phyloP scores from a whole-genome alignment of 345 rosid species.

The Sapria himalayana region DNA sequence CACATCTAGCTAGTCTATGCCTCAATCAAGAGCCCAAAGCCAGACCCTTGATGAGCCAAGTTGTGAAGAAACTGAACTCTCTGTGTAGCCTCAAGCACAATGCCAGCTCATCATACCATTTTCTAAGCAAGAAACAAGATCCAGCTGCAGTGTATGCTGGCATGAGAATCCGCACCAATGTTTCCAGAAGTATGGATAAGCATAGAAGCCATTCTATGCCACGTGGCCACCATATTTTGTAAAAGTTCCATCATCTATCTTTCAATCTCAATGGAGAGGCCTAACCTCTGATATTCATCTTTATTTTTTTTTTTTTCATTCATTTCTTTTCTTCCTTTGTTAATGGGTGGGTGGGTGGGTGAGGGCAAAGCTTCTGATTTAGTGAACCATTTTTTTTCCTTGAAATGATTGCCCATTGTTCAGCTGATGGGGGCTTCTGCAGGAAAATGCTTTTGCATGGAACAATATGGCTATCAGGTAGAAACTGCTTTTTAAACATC shows the following conservation, averaged over 20 bases:
- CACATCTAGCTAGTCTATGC: slow-evolving; percentile 59
- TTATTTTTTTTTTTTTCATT: slow-evolving; percentile 2
- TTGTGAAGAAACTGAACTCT: slow-evolving; percentile 47
- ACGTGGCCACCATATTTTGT: slow-evolving; percentile 48
- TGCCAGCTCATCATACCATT: slow-evolving; percentile 66
- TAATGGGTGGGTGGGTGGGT: not conserved
- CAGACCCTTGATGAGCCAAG: slow-evolving; percentile 68
- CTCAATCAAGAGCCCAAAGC: slow-evolving; percentile 68
- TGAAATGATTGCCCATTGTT: too few relatives aligned
- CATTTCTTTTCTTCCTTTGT: slow-evolving; percentile 8
- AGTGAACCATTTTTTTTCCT: too few relatives aligned
- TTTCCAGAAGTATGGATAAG: too few relatives aligned
- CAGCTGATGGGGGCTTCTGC: too few relatives aligned
- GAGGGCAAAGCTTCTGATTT: too few relatives aligned
- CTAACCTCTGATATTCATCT: slow-evolving; percentile 6
- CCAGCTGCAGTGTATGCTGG: slow-evolving; percentile 16
- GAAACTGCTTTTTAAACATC: too few relatives aligned
- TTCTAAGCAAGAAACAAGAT: slow-evolving; percentile 37
- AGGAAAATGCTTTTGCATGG: too few relatives aligned
- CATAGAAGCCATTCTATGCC: slow-evolving; percentile 56
- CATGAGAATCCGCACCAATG: too few relatives aligned
- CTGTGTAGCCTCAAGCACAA: slow-evolving; percentile 58
- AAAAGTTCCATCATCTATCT: slow-evolving; percentile 36
- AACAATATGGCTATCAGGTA: too few relatives aligned
- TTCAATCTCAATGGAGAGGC: slow-evolving; percentile 44